Base-by-base conservation (phyloP, 176 grass and related monocot genomes). In the Musa acuminata region DNA sequence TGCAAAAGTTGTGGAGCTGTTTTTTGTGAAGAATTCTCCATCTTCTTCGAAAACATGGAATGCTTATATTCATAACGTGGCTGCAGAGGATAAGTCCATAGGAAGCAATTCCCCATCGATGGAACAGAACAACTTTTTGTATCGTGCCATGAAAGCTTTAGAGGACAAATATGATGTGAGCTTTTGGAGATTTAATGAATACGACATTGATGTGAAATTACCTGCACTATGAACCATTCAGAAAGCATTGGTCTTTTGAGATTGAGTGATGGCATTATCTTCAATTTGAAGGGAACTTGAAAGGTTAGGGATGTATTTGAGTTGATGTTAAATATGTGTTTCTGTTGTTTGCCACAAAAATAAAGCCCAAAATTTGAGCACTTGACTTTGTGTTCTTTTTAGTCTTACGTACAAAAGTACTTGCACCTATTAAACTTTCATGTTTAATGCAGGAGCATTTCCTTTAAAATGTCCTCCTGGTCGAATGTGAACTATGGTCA, bases 301-400 rank as follows among this genome's bases (percentile, higher is more conserved):
- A 83, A 85, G 79, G 69, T 72, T 83, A 35, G 78, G 74, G 71
- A 85, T 97, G 73, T 97, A 87, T 90, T 83, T 87, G 69, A 55
- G 29, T 90, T 52, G 87, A 90, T 83, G 84, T 77, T 49, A 90
- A 97, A 85, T 90, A n/a, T 97, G 93, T 77, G 80, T 63, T 82
- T 77, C 85, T 83, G 87, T 93, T 81, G 55, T 93, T 87, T 97
- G 93, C 85, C 65, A 35, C 63, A 78, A 76, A 35, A 35, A 35
- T 35, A 35, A 35, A 35, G 29, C 29, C 29, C 29, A 35, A 35
- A 35, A 35, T 35, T 35, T 35, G 29, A 35, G 29, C 29, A 35
- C 29, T 26, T 35, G 29, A 35, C 29, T 35, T 35, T 4, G 29
- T 35, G 29, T 3, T 35, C 29, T n/a, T 35, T 35, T 35, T 35